phyloP scores from a whole-genome alignment of 768 basidiomycete species.

The Collybia sp. region DNA sequence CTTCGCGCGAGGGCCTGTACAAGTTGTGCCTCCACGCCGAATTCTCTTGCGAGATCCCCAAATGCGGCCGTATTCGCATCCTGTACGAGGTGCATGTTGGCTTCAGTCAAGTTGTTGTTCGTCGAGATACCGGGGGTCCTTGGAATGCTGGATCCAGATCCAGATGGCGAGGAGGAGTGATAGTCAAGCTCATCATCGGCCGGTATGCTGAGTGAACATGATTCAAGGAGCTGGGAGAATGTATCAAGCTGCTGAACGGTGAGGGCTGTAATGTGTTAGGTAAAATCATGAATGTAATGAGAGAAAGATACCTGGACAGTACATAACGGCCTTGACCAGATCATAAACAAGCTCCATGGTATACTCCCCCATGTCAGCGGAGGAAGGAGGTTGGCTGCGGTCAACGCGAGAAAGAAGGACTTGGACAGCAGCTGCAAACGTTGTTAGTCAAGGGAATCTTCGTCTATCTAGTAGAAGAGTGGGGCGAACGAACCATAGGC shows the following conservation, averaged over 20 bases:
- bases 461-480: neutral
- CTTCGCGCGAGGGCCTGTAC: slow-evolving; percentile 66
- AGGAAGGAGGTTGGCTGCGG: slow-evolving; percentile 27
- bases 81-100: slow-evolving; percentile 7
- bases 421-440: slow-evolving; percentile 44
- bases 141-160: slow-evolving; percentile 12
- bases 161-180: slow-evolving; percentile 8
- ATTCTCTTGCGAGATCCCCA: slow-evolving; percentile 64
- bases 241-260: slow-evolving; percentile 53
- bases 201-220: slow-evolving; percentile 6
- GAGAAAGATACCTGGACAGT: slow-evolving; percentile 49
- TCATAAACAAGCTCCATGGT: slow-evolving; percentile 30
- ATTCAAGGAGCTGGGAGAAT: slow-evolving; percentile 38
- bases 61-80: slow-evolving; percentile 21
- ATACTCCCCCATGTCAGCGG: slow-evolving; percentile 29
- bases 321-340: slow-evolving; percentile 46
- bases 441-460: slow-evolving; percentile 1
- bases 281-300: neutral
- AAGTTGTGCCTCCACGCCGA: slow-evolving; percentile 65
- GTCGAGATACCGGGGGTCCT: slow-evolving; percentile 17
- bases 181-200: neutral
- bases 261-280: slow-evolving; percentile 39
- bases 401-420: slow-evolving; percentile 49
- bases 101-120: slow-evolving; percentile 6
- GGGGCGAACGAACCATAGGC: slow-evolving; percentile 26